Evolutionary conservation across 306 rosid genomes (phyloP).

Genomic region (Prunus campanulata): DNA sequence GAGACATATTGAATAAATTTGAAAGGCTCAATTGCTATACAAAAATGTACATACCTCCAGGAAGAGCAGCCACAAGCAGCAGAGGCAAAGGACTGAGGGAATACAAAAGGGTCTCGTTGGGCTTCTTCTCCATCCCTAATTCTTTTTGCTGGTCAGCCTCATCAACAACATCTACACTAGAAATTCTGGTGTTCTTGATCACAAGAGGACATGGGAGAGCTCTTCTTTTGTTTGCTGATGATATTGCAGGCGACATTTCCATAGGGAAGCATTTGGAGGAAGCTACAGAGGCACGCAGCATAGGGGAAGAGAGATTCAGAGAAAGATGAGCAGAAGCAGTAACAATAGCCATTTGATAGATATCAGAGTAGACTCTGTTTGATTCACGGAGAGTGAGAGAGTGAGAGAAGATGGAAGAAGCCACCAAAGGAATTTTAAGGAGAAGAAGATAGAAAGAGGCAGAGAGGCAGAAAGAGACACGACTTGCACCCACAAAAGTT

Average conservation of each 20-base stretch:
- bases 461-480: slow-evolving; percentile 77
- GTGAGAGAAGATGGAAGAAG: background rate
- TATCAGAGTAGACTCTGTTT: background rate
- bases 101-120: slow-evolving; percentile 42
- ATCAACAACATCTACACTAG: background rate
- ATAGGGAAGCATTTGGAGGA: slow-evolving; percentile 27
- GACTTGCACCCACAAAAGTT: background rate
- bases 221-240: slow-evolving; percentile 5
- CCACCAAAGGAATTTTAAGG: background rate
- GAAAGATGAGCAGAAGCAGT: slow-evolving; percentile 21
- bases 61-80: slow-evolving; percentile 60
- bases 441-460: slow-evolving; percentile 7
- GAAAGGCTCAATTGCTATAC: too few species aligned
- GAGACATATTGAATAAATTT: too few species aligned
- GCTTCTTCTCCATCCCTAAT: slow-evolving; percentile 13
- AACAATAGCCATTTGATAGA: slow-evolving; percentile 42
- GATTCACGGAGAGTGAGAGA: background rate
- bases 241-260: slow-evolving; percentile 5
- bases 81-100: slow-evolving; percentile 74
- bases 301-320: slow-evolving; percentile 17
- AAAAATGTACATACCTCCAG: slow-evolving; percentile 55
- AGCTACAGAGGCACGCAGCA: slow-evolving; percentile 20
- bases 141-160: slow-evolving; percentile 16
- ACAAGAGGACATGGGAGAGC: slow-evolving; percentile 16
- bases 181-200: slow-evolving; percentile 2